Percentiles rank a stretch among this genome's conserved stretches.
phyloP scores from a whole-genome alignment of 2,329 filamentous ascomycete genomes.

The Epichloe scottii region DNA sequence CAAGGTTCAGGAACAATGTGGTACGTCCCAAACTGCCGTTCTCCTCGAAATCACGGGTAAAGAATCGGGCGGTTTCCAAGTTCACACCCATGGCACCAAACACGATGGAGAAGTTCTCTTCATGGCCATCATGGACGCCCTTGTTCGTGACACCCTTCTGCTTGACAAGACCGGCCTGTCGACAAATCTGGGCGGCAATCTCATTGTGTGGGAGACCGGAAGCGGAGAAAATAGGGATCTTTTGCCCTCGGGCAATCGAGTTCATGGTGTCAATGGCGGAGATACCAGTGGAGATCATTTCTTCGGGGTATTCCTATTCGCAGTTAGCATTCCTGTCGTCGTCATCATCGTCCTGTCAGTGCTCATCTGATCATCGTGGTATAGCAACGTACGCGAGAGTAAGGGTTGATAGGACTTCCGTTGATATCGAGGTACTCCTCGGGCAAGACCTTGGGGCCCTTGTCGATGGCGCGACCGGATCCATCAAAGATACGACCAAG shows the following conservation, averaged over 20 bases:
- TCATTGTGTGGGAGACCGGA: slow-evolving; percentile 98
- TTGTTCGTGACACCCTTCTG: slow-evolving; percentile 70
- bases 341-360: not conserved
- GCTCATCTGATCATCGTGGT: not conserved
- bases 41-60: slow-evolving; percentile 97
- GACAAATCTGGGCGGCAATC: slow-evolving; percentile 96
- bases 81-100: slow-evolving; percentile 99
- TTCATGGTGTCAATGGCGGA: slow-evolving; percentile 98
- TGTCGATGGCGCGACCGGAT: slow-evolving; percentile 95
- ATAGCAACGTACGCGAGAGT: slow-evolving; percentile 58
- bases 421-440: slow-evolving; percentile 99
- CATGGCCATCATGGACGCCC: slow-evolving; percentile 89
- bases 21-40: slow-evolving; percentile 97
- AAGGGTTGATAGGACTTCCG: slow-evolving; percentile 96
- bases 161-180: slow-evolving; percentile 87
- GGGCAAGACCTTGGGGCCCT: slow-evolving; percentile 93
- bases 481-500: slow-evolving; percentile 97
- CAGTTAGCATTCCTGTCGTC: slow-evolving; percentile 8
- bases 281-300: slow-evolving; percentile 99
- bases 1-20: slow-evolving; percentile 96
- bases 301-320: slow-evolving; percentile 83
- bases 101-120: slow-evolving; percentile 99
- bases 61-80: slow-evolving; percentile 96
- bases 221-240: slow-evolving; percentile 98
- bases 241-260: slow-evolving; percentile 94